Conservation (phyloP, 176 grass and related monocot species). For the Tillandsia fasciculata region DNA sequence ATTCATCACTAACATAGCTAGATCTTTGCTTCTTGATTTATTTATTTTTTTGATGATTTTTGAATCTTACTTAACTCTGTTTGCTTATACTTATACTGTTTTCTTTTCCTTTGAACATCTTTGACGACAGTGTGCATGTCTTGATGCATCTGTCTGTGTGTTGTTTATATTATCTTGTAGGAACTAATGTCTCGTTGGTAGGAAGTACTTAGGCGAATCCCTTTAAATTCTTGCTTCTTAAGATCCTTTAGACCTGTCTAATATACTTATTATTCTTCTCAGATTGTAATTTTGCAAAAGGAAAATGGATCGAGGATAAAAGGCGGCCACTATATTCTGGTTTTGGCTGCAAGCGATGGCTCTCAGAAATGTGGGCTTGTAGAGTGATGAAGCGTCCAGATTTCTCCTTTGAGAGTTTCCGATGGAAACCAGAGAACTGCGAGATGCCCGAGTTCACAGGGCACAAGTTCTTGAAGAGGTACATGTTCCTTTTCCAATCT, state of each 20-base stretch:
- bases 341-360: conserved; percentile 71
- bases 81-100: too few relatives aligned
- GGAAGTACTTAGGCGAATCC: background rate
- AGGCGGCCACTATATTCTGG: conserved; percentile 69
- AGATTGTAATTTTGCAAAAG: conserved; percentile 90
- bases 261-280: conserved; percentile 14
- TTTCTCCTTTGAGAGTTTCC: conserved; percentile 70
- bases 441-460: conserved; percentile 76
- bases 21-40: too few relatives aligned
- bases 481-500: conserved; percentile 15
- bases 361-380: conserved; percentile 96
- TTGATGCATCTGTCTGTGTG: too few relatives aligned
- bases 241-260: background rate
- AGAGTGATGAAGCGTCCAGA: conserved; percentile 58
- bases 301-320: conserved; percentile 78
- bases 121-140: background rate
- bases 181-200: too few relatives aligned
- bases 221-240: background rate
- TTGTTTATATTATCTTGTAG: too few relatives aligned
- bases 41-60: too few relatives aligned
- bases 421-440: conserved; percentile 71
- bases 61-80: background rate
- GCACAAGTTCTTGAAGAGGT: conserved; percentile 53
- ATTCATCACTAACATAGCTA: too few relatives aligned
- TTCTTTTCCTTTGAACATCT: background rate